phyloP scores from a whole-genome alignment of 495 filamentous ascomycete species.

The Bathelium albidoporum region DNA sequence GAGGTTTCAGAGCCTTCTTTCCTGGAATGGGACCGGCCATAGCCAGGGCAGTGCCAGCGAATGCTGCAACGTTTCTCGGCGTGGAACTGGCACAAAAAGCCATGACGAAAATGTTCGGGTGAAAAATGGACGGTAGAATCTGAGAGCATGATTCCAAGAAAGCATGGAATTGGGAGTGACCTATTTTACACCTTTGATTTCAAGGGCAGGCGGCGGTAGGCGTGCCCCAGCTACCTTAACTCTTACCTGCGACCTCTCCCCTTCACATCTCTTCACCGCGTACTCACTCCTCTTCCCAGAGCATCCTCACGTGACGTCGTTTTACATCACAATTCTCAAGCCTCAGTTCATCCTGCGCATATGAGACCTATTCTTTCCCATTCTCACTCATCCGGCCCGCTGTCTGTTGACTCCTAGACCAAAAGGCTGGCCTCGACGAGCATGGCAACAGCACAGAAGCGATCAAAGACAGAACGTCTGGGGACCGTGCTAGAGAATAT shows the following conservation, averaged over 20 bases:
- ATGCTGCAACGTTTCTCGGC: slow-evolving; percentile 59
- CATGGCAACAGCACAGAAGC: not conserved
- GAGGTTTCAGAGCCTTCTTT: slow-evolving; percentile 91
- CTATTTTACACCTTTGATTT: not conserved
- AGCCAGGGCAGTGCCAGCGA: slow-evolving; percentile 87
- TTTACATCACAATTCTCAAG: not conserved
- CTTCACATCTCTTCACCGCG: not conserved
- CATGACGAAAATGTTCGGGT: slow-evolving; percentile 31
- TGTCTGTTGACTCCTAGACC: not conserved
- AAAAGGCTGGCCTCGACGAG: not conserved
- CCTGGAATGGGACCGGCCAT: slow-evolving; percentile 90
- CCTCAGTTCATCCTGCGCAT: not conserved
- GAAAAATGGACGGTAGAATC: not conserved
- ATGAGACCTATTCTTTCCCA: not conserved
- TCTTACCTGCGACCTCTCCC: too few relatives aligned
- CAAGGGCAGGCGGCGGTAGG: not conserved
- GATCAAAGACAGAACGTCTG: not conserved
- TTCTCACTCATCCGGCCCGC: not conserved
- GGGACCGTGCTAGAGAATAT: not conserved
- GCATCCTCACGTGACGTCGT: not conserved
- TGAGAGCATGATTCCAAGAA: not conserved
- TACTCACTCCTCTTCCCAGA: not conserved
- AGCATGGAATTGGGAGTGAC: too few relatives aligned
- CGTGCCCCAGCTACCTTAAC: too few relatives aligned
- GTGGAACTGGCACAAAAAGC: slow-evolving; percentile 34